phyloP scores from a whole-genome alignment of 805 yeast genomes.

The Sungouiella thailandica region DNA sequence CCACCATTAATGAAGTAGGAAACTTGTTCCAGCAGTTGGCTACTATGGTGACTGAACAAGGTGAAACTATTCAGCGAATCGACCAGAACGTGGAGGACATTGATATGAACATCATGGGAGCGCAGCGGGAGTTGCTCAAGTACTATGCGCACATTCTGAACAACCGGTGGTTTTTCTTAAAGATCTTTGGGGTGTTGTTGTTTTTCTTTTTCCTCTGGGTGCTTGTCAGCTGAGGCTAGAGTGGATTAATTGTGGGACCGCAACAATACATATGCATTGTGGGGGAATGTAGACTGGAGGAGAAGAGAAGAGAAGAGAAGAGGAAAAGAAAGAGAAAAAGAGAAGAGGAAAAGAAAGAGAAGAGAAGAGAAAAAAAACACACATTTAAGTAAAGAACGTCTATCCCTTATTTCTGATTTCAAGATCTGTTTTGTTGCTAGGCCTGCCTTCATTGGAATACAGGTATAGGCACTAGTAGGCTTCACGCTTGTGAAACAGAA shows the following conservation, averaged over 20 bases:
- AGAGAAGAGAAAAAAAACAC: too few relatives aligned
- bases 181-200: constrained; percentile 82
- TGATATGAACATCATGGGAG: constrained; percentile 82
- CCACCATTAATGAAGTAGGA: constrained; percentile 97
- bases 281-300: too few relatives aligned
- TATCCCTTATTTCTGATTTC: too few relatives aligned
- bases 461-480: too few relatives aligned
- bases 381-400: too few relatives aligned
- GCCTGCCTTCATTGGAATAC: too few relatives aligned
- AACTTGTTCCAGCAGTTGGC: constrained; percentile 91
- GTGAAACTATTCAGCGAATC: constrained; percentile 91
- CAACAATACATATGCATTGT: too few relatives aligned
- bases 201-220: constrained; percentile 77
- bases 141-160: constrained; percentile 83
- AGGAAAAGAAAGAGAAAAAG: too few relatives aligned
- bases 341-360: too few relatives aligned
- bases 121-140: constrained; percentile 88
- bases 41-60: constrained; percentile 96
- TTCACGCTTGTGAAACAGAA: too few relatives aligned
- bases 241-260: too few relatives aligned
- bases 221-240: constrained; percentile 61
- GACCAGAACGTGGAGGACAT: constrained; percentile 95
- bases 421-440: too few relatives aligned
- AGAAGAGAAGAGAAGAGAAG: background rate
- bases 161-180: constrained; percentile 88